These are phyloP conservation scores for Colletotrichum trifolii DNA, from an alignment of 2,329 filamentous ascomycete species.

Conservation along the genomic window DNA sequence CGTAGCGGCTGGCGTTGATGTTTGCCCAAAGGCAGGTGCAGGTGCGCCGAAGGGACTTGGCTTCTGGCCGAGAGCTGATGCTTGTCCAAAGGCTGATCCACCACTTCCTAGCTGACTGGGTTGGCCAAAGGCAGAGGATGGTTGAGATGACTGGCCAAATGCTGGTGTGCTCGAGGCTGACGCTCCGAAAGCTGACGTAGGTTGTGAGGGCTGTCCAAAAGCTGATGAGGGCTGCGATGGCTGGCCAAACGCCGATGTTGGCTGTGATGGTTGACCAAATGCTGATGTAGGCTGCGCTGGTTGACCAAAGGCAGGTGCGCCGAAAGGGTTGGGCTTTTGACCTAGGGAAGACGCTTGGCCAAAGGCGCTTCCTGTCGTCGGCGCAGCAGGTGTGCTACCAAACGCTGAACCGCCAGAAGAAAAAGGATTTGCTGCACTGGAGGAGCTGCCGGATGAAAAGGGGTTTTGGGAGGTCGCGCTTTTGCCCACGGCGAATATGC, in stretches of 20 bases:
- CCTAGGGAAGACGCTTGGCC: constrained; percentile 53
- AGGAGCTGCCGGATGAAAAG: constrained; percentile 45
- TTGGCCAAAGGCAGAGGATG: constrained; percentile 47
- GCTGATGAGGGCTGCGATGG: constrained; percentile 46
- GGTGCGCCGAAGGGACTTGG: constrained; percentile 44
- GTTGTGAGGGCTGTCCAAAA: constrained; percentile 40
- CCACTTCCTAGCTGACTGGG: constrained; percentile 40
- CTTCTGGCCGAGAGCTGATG: constrained; percentile 48
- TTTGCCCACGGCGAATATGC: constrained; percentile 56
- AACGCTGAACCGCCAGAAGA: constrained; percentile 24
- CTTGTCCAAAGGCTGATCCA: constrained; percentile 49
- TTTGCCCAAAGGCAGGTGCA: constrained; percentile 38
- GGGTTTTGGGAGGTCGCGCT: constrained; percentile 41
- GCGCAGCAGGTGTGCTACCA: constrained; percentile 1
- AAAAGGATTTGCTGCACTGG: constrained; percentile 31
- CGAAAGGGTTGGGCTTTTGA: constrained; percentile 45
- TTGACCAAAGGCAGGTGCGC: constrained; percentile 53
- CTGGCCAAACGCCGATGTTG: constrained; percentile 50
- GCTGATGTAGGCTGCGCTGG: constrained; percentile 43
- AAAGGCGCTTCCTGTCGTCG: constrained; percentile 50
- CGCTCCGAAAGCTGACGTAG: constrained; percentile 45
- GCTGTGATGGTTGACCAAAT: constrained; percentile 51
- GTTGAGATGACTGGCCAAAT: constrained; percentile 51
- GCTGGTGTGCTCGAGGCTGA: constrained; percentile 48
- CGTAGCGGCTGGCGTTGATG: constrained; percentile 21